Conservation (phyloP, 2,329 filamentous ascomycete genomes). For the Alternaria angustiovoidea region DNA sequence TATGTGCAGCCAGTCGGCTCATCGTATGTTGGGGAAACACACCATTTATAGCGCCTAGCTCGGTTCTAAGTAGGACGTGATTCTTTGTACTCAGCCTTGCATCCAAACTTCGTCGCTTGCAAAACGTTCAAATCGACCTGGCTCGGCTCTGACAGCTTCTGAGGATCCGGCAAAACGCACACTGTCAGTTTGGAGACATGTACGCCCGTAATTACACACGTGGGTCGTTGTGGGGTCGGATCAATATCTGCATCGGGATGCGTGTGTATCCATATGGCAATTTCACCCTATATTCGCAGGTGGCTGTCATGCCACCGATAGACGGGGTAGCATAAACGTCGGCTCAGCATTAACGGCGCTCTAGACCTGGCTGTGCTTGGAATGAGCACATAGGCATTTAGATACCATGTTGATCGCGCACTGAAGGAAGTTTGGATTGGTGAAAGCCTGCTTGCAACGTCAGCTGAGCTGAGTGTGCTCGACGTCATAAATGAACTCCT, state of each 20-base stretch:
- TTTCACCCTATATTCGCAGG: conserved; percentile 2
- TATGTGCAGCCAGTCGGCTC: conserved; percentile 19
- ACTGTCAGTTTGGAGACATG: conserved; percentile 12
- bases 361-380: conserved; percentile 8
- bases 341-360: conserved; percentile 7
- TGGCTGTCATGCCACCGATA: conserved; percentile 4
- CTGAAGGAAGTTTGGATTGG: neutral
- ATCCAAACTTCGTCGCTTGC: conserved; percentile 7
- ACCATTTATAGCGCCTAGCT: conserved; percentile 8
- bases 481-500: neutral
- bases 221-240: conserved; percentile 15
- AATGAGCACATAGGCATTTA: conserved; percentile 2
- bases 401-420: neutral
- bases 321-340: conserved; percentile 3
- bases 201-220: conserved; percentile 11
- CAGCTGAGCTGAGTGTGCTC: conserved; percentile 8
- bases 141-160: conserved; percentile 5
- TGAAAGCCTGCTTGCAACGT: neutral
- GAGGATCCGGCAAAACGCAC: conserved; percentile 3
- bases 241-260: conserved; percentile 7
- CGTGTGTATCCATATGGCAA: conserved; percentile 1
- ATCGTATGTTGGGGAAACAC: conserved; percentile 4
- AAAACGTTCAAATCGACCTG: conserved; percentile 6
- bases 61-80: conserved; percentile 7
- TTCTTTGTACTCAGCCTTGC: conserved; percentile 17